Percentiles rank a stretch among this genome's conserved stretches.
These are phyloP conservation scores for Jaltomata sinuosa DNA, from an alignment of 257 asterid species.

Conservation along the genomic window DNA sequence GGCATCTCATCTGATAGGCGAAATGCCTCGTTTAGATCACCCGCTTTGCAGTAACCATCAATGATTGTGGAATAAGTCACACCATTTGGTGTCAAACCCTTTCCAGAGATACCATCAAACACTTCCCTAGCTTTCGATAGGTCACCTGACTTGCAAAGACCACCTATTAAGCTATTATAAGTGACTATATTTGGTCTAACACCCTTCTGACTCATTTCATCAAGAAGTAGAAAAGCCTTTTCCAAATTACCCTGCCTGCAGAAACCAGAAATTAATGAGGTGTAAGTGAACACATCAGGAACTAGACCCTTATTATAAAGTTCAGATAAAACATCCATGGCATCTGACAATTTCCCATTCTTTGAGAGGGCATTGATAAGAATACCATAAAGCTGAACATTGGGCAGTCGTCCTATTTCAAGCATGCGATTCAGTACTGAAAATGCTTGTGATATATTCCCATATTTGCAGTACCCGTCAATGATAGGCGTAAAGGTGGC, in stretches of 20 bases:
- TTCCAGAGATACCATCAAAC: constrained; percentile 46
- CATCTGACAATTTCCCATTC: constrained; percentile 61
- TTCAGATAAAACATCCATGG: constrained; percentile 49
- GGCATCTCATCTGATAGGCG: constrained; percentile 58
- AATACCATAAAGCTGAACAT: constrained; percentile 50
- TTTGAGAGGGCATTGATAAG: constrained; percentile 63
- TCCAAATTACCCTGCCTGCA: constrained; percentile 58
- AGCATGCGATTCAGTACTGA: constrained; percentile 45
- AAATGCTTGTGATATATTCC: constrained; percentile 47
- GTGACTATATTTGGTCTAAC: constrained; percentile 66
- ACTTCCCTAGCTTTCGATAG: constrained; percentile 47
- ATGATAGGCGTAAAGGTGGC: constrained; percentile 45
- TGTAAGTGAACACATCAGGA: constrained; percentile 68
- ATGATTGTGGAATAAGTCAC: constrained; percentile 75
- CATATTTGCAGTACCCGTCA: constrained; percentile 66
- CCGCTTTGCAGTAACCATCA: constrained; percentile 69
- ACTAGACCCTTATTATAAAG: constrained; percentile 44
- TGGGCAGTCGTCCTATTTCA: constrained; percentile 40
- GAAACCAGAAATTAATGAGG: constrained; percentile 72
- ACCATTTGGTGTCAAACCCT: constrained; percentile 48
- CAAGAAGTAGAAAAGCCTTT: constrained; percentile 53
- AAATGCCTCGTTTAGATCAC: constrained; percentile 52
- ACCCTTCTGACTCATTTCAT: constrained; percentile 62
- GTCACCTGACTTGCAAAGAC: constrained; percentile 62
- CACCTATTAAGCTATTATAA: constrained; percentile 69